These are phyloP conservation scores for Apiospora phragmitis DNA, from an alignment of 2,329 filamentous ascomycete genomes.

Conservation along the genomic window DNA sequence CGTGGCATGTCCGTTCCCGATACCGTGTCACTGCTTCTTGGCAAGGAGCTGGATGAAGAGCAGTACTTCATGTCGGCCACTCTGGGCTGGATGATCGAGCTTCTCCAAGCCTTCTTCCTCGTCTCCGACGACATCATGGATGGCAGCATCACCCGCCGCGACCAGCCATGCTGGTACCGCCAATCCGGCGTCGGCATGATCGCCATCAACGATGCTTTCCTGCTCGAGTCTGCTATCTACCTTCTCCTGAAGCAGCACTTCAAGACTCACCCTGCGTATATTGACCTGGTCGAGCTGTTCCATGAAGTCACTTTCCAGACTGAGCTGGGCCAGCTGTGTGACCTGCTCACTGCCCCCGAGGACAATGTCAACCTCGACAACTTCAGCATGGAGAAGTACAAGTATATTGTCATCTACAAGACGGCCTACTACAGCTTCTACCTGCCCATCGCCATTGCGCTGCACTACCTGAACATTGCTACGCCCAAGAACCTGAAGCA, in stretches of 20 bases:
- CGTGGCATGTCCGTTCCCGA: conserved; percentile 97
- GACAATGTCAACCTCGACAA: conserved; percentile 90
- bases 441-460: conserved; percentile 87
- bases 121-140: conserved; percentile 99
- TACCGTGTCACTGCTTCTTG: conserved; percentile 78
- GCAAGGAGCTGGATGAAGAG: conserved; percentile 67
- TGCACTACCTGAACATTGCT: conserved; percentile 82
- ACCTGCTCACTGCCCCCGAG: conserved; percentile 93
- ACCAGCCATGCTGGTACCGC: conserved; percentile 95
- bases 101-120: conserved; percentile 98
- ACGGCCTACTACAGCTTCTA: conserved; percentile 99
- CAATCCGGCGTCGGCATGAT: conserved; percentile 88
- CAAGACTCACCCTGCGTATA: conserved; percentile 80
- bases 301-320: conserved; percentile 94
- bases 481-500: conserved; percentile 87
- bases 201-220: conserved; percentile 97
- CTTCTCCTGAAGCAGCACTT: conserved; percentile 92
- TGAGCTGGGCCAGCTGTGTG: conserved; percentile 91
- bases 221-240: conserved; percentile 92
- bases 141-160: conserved; percentile 87
- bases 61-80: conserved; percentile 88
- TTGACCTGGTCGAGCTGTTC: conserved; percentile 94
- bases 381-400: conserved; percentile 94
- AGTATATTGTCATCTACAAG: conserved; percentile 99
- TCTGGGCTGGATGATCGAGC: conserved; percentile 96